phyloP scores from a whole-genome alignment of 192 early-diverging fungal species.

The Linnemannia exigua region DNA sequence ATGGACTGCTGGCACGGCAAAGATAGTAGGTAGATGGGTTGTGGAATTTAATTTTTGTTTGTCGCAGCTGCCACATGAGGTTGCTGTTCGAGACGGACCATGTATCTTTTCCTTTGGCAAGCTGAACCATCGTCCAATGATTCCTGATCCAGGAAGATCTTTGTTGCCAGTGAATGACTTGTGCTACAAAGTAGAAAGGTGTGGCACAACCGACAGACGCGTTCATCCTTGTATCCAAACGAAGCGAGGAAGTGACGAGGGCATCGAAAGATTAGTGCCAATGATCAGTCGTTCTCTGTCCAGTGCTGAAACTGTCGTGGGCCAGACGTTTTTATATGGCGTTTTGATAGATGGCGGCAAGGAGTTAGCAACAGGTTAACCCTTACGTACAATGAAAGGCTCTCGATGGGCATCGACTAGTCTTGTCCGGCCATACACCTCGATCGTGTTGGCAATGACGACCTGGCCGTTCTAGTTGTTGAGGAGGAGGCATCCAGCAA shows the following conservation, averaged over 20 bases:
- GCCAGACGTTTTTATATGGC: slow-evolving; percentile 24
- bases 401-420: slow-evolving; percentile 21
- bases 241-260: slow-evolving; percentile 10
- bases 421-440: slow-evolving; percentile 29
- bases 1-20: slow-evolving; percentile 37
- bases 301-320: slow-evolving; percentile 13
- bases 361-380: slow-evolving; percentile 30
- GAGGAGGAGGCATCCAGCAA: slow-evolving; percentile 37
- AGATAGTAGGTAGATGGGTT: slow-evolving; percentile 41
- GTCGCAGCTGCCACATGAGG: slow-evolving; percentile 37
- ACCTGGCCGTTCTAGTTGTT: slow-evolving; percentile 25
- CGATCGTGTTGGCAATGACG: no score
- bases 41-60: slow-evolving; percentile 34
- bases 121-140: slow-evolving; percentile 30
- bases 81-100: slow-evolving; percentile 26
- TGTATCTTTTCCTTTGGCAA: slow-evolving; percentile 27
- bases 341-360: slow-evolving; percentile 25
- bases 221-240: slow-evolving; percentile 13
- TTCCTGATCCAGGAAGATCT: slow-evolving; percentile 33
- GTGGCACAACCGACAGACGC: slow-evolving; percentile 9
- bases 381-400: slow-evolving; percentile 19
- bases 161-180: slow-evolving; percentile 23
- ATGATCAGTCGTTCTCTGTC: slow-evolving; percentile 30
- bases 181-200: slow-evolving; percentile 28
- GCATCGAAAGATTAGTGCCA: slow-evolving; percentile 25